These are phyloP conservation scores for Beauveria rudraprayagi DNA, from an alignment of 2,329 filamentous ascomycete species.

Conservation along the genomic window DNA sequence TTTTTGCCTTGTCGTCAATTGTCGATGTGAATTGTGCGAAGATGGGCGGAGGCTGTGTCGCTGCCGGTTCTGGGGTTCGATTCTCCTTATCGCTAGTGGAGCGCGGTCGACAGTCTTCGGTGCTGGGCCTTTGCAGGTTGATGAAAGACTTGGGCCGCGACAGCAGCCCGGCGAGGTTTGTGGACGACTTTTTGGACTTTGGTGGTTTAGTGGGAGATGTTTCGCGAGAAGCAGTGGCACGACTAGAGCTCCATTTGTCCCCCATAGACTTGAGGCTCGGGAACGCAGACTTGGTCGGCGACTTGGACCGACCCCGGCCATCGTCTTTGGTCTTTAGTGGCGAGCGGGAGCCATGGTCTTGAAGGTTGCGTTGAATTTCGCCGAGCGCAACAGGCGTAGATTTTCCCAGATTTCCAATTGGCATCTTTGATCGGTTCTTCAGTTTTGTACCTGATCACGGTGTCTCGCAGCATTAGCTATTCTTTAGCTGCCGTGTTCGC, in stretches of 20 bases:
- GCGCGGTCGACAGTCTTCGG: conserved; percentile 42
- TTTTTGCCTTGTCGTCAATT: conserved; percentile 27
- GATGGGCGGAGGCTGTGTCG: conserved; percentile 53
- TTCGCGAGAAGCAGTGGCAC: conserved; percentile 37
- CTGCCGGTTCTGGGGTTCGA: conserved; percentile 43
- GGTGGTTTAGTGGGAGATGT: conserved; percentile 48
- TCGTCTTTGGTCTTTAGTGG: conserved; percentile 32
- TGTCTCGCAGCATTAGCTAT: neutral
- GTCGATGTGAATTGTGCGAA: conserved; percentile 60
- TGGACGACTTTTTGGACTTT: conserved; percentile 75
- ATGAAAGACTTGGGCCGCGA: conserved; percentile 67
- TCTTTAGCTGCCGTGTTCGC: neutral
- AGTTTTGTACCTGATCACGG: neutral
- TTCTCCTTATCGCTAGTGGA: conserved; percentile 72
- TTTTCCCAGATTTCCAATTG: conserved; percentile 1
- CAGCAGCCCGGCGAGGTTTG: conserved; percentile 71
- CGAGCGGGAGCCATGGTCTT: conserved; percentile 31
- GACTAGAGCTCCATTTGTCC: conserved; percentile 29
- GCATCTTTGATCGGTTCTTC: neutral
- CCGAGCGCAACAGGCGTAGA: conserved; percentile 34
- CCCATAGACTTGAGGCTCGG: conserved; percentile 34
- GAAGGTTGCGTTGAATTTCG: conserved; percentile 50
- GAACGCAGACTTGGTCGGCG: conserved; percentile 37
- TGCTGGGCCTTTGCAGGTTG: conserved; percentile 48
- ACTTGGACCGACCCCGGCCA: conserved; percentile 28